A percentile compares a stretch with the other conserved stretches of the same genome.
Evolutionary conservation across 768 basidiomycete species (phyloP).

Genomic region (Strobilomyces confusus): DNA sequence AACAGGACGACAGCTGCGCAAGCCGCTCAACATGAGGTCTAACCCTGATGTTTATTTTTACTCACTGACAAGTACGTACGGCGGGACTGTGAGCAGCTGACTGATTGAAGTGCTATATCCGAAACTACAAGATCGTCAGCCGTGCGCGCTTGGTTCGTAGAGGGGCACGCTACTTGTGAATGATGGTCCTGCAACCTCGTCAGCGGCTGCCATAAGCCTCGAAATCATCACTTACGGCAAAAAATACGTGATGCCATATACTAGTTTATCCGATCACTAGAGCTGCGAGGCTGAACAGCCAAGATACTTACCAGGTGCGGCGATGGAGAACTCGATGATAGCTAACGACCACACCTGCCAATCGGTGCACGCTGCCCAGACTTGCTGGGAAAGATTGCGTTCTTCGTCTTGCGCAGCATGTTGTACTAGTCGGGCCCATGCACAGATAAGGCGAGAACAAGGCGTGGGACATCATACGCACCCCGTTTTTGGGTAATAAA

Average conservation of each 20-base stretch:
- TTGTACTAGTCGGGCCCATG: not conserved
- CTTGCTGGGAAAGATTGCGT: not conserved
- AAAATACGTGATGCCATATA: constrained; percentile 3
- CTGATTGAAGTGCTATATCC: not conserved
- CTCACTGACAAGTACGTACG: not conserved
- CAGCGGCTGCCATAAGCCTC: not conserved
- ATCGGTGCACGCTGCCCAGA: constrained; percentile 3
- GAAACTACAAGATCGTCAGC: not conserved
- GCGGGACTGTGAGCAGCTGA: not conserved
- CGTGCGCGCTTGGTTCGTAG: too few relatives aligned
- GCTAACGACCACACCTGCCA: constrained; percentile 5
- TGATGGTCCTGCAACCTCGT: constrained; percentile 1
- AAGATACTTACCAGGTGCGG: not conserved
- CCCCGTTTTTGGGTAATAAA: not conserved
- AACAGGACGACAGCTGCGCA: not conserved
- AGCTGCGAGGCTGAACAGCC: not conserved
- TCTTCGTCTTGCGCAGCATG: not conserved
- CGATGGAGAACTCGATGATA: not conserved
- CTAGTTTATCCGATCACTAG: not conserved
- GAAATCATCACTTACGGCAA: not conserved
- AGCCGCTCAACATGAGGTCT: not conserved
- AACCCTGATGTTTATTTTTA: not conserved
- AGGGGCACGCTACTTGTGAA: not conserved
- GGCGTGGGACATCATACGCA: not conserved
- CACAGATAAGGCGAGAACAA: not conserved